Evolutionary conservation across 495 filamentous ascomycete genomes (phyloP).

Genomic region (Podospora fimiseda): DNA sequence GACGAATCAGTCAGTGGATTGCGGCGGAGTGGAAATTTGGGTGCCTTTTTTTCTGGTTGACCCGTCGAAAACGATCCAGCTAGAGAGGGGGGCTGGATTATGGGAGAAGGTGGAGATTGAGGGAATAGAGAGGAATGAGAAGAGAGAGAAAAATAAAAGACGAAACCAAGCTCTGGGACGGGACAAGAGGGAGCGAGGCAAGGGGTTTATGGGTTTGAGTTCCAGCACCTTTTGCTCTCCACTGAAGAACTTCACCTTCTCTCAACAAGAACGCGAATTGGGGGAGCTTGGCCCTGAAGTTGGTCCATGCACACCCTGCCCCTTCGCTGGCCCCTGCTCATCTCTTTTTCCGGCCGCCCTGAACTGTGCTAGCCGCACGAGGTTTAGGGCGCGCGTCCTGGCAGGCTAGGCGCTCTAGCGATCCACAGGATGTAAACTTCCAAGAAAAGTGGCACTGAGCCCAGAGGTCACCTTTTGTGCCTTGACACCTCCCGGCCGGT

Average conservation of each 20-base stretch:
- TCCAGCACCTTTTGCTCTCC: too few species aligned
- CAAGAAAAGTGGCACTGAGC: not conserved
- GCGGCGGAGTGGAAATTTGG: not conserved
- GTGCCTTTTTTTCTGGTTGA: not conserved
- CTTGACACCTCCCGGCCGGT: not conserved
- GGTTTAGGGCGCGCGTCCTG: conserved; percentile 7
- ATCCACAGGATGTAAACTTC: conserved; percentile 1
- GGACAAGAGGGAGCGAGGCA: conserved; percentile 5
- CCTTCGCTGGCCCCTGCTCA: conserved; percentile 1
- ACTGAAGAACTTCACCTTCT: too few species aligned
- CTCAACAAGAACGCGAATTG: conserved; percentile 7
- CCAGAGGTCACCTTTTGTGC: too few species aligned
- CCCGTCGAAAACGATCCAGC: conserved; percentile 5
- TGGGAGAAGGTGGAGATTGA: not conserved
- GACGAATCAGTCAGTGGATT: too few species aligned
- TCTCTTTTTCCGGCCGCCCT: not conserved
- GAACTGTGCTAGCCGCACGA: not conserved
- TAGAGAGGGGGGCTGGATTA: not conserved
- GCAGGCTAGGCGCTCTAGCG: conserved; percentile 9
- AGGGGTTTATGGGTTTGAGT: not conserved
- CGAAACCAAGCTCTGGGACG: conserved; percentile 1
- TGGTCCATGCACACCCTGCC: not conserved
- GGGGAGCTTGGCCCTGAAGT: conserved; percentile 8
- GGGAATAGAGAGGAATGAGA: not conserved
- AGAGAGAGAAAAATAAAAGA: not conserved